Percentiles rank a stretch among this genome's conserved stretches.
Evolutionary conservation across 257 asterid genomes (phyloP).

Genomic region (Ballota nigra): DNA sequence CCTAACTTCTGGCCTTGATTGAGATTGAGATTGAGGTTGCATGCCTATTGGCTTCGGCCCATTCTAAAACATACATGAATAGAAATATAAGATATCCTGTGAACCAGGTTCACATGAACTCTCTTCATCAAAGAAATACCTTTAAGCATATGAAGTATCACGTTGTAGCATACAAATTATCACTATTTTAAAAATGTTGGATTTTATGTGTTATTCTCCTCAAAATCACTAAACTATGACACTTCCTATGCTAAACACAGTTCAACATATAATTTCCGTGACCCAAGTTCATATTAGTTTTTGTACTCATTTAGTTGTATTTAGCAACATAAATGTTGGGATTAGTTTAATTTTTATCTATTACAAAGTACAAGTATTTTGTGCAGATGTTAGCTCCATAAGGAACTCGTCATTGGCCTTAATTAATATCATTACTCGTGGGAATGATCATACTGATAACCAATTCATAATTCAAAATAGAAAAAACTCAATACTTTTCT

Average conservation of each 20-base stretch:
- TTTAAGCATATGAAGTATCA: too few species aligned
- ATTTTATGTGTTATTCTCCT: not conserved
- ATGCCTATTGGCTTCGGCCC: conserved; percentile 73
- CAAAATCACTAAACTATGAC: not conserved
- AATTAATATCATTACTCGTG: not conserved
- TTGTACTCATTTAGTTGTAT: not conserved
- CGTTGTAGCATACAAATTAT: too few species aligned
- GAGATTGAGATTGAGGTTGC: conserved; percentile 28
- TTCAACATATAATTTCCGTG: not conserved
- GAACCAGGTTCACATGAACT: too few species aligned
- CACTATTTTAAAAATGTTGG: too few species aligned
- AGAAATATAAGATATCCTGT: not conserved
- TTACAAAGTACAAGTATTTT: not conserved
- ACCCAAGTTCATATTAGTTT: not conserved
- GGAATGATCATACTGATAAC: too few species aligned
- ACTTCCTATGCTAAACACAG: not conserved
- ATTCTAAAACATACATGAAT: conserved; percentile 42
- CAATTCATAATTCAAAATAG: not conserved
- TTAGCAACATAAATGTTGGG: not conserved
- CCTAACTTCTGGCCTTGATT: conserved; percentile 20
- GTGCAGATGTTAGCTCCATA: not conserved
- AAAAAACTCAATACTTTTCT: not conserved
- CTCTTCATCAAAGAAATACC: too few species aligned
- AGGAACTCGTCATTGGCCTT: not conserved
- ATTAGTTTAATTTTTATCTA: not conserved